These are phyloP conservation scores for Fraxinus sp. DNA, from an alignment of 305 asterid species.

Conservation along the genomic window DNA sequence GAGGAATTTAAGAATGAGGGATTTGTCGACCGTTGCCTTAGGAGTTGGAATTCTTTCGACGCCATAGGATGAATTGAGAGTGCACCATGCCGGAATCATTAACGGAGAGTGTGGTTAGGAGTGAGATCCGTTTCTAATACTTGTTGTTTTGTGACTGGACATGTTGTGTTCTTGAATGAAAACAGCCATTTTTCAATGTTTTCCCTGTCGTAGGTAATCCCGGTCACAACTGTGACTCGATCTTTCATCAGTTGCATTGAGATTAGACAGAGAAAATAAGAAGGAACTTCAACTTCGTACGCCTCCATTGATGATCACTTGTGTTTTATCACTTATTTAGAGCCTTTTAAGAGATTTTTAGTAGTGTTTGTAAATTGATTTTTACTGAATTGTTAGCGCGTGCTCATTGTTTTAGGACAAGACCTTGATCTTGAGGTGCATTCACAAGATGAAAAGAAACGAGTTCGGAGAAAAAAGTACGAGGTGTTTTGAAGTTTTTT, in stretches of 20 bases:
- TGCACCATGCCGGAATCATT: conserved; percentile 74
- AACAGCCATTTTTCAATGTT: conserved; percentile 70
- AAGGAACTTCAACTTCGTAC: conserved; percentile 52
- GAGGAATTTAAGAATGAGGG: conserved; percentile 46
- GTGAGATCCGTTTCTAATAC: conserved; percentile 44
- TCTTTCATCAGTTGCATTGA: conserved; percentile 82
- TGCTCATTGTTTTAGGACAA: too few species aligned
- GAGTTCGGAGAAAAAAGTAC: too few species aligned
- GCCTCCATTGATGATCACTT: conserved; percentile 4
- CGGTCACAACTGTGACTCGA: conserved; percentile 66
- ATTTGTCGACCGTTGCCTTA: conserved; percentile 37
- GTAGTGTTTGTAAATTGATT: too few species aligned
- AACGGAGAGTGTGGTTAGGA: conserved; percentile 59
- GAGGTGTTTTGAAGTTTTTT: too few species aligned
- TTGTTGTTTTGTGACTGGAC: conserved; percentile 64
- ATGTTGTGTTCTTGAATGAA: conserved; percentile 35
- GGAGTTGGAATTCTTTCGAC: conserved; percentile 72
- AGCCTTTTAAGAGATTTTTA: too few species aligned
- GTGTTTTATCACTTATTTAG: background rate
- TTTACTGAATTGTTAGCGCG: too few species aligned
- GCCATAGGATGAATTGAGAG: conserved; percentile 43
- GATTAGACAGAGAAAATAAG: conserved; percentile 68
- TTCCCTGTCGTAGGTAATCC: conserved; percentile 72
- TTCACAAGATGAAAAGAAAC: too few species aligned
- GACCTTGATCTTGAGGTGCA: too few species aligned